Evolutionary conservation across 2,329 filamentous ascomycete genomes (phyloP).

Genomic region (Orbilia javanica): DNA sequence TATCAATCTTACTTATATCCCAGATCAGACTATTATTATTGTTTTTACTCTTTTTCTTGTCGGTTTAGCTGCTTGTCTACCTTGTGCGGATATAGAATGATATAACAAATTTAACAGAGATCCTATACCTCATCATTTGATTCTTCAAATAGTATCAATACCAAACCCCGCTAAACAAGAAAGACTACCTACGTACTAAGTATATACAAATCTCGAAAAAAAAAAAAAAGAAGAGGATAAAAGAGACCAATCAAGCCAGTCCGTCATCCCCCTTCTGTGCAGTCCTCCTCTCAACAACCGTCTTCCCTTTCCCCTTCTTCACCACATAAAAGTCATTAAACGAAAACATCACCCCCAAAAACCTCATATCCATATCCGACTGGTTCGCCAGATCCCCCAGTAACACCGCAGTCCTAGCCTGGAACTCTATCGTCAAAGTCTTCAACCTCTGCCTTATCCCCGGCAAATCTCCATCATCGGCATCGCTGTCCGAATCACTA

Average conservation of each 20-base stretch:
- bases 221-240: too few relatives aligned
- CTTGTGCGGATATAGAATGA: too few relatives aligned
- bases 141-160: too few relatives aligned
- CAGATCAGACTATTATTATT: background rate
- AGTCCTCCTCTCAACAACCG: constrained; percentile 51
- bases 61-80: background rate
- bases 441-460: constrained; percentile 80
- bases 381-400: constrained; percentile 93
- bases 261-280: constrained; percentile 52
- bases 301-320: constrained; percentile 68
- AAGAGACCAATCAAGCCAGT: constrained; percentile 18
- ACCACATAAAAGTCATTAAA: constrained; percentile 95
- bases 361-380: constrained; percentile 90
- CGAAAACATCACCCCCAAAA: constrained; percentile 97
- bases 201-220: too few relatives aligned
- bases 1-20: background rate
- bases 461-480: constrained; percentile 77
- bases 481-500: constrained; percentile 64
- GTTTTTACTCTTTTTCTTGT: background rate
- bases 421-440: constrained; percentile 81
- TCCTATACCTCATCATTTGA: too few relatives aligned
- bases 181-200: too few relatives aligned
- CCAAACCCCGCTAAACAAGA: too few relatives aligned
- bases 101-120: too few relatives aligned
- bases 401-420: constrained; percentile 80